These are phyloP conservation scores for Paraurostyla sp. DNA, from an alignment of 73 alveolate genomes.

Conservation along the genomic window DNA sequence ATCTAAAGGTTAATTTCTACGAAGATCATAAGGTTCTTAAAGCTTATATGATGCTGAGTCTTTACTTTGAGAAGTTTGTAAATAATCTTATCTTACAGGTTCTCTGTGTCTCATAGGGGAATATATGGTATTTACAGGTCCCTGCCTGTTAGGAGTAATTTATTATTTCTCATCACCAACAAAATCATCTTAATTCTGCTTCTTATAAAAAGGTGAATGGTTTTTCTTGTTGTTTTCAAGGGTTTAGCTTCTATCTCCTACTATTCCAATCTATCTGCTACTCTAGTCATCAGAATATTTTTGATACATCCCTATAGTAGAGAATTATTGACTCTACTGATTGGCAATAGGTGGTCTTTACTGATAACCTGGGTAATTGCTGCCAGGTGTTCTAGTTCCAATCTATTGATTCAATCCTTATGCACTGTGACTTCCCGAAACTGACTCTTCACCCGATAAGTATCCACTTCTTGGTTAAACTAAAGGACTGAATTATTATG, in stretches of 20 bases:
- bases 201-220: not conserved
- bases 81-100: not conserved
- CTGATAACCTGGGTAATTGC: too few relatives aligned
- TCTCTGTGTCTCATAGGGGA: conserved; percentile 13
- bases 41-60: not conserved
- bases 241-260: not conserved
- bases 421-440: too few relatives aligned
- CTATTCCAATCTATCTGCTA: not conserved
- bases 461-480: not conserved
- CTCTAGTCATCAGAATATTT: not conserved
- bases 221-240: not conserved
- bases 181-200: not conserved
- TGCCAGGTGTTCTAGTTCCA: conserved; percentile 26
- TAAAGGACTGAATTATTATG: not conserved
- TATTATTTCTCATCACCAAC: not conserved
- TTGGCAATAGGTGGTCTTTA: conserved; percentile 7
- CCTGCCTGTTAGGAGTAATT: not conserved
- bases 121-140: not conserved
- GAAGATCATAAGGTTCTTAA: not conserved
- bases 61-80: not conserved
- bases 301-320: not conserved
- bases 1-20: not conserved
- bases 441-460: not conserved
- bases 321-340: not conserved
- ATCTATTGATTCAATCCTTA: too few relatives aligned